Percentiles rank a stretch among this genome's conserved stretches.
Evolutionary conservation across 106 monocot genomes (phyloP).

Genomic region (Dioscorea alata): DNA sequence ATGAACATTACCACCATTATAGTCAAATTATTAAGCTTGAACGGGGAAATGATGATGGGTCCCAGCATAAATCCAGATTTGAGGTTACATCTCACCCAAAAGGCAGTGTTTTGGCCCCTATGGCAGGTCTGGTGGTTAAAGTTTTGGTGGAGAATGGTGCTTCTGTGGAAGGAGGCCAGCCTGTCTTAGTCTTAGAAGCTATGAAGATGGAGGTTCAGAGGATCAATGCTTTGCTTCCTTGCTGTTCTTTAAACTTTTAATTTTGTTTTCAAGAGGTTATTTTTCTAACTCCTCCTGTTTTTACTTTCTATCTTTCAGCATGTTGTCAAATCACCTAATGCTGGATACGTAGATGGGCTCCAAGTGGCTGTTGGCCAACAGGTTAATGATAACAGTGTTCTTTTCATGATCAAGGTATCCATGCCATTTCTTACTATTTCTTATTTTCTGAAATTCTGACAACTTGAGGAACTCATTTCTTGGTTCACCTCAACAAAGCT

Average conservation of each 20-base stretch:
- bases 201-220: slow-evolving; percentile 98
- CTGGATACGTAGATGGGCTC: slow-evolving; percentile 70
- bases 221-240: slow-evolving; percentile 2
- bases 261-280: slow-evolving; percentile 2
- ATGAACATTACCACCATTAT: slow-evolving; percentile 71
- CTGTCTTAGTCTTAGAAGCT: slow-evolving; percentile 87
- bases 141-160: slow-evolving; percentile 74
- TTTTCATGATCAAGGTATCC: slow-evolving; percentile 78
- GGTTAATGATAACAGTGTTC: slow-evolving; percentile 71
- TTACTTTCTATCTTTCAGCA: slow-evolving; percentile 44
- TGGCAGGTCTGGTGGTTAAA: slow-evolving; percentile 94
- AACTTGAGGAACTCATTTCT: no score
- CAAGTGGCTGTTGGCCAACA: slow-evolving; percentile 72
- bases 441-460: no score
- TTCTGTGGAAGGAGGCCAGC: slow-evolving; percentile 69
- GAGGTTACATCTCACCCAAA: slow-evolving; percentile 44
- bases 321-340: slow-evolving; percentile 74
- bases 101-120: slow-evolving; percentile 90
- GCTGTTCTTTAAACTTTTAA: not conserved
- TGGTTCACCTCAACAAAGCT: no score
- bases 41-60: slow-evolving; percentile 36
- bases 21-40: slow-evolving; percentile 40
- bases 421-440: no score
- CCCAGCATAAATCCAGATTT: slow-evolving; percentile 25
- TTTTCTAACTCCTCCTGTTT: not conserved